phyloP scores from a whole-genome alignment of 148 eudicot species.

The Selenicereus undatus region DNA sequence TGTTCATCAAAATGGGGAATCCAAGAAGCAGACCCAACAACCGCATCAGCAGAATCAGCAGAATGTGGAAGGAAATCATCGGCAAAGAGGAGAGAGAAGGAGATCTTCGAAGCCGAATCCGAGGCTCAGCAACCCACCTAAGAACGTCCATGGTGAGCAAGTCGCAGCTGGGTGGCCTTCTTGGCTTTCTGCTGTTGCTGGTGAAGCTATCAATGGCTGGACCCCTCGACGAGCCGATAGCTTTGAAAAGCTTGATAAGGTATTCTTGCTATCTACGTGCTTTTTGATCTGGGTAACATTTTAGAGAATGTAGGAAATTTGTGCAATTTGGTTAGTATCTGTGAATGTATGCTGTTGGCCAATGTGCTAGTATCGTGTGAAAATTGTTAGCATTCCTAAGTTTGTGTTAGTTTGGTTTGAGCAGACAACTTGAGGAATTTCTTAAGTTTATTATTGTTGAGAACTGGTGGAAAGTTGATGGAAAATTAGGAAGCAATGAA shows the following conservation, averaged over 20 bases:
- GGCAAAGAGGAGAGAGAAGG: slow-evolving; percentile 42
- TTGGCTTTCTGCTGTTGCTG: slow-evolving; percentile 73
- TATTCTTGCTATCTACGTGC: slow-evolving; percentile 9
- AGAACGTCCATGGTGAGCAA: slow-evolving; percentile 65
- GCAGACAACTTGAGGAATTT: background rate
- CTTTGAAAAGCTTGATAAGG: slow-evolving; percentile 76
- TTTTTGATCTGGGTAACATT: background rate
- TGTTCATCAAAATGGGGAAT: slow-evolving; percentile 32
- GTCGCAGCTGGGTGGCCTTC: slow-evolving; percentile 85
- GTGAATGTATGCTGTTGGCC: background rate
- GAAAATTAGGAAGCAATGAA: background rate
- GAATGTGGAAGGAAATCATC: slow-evolving; percentile 31
- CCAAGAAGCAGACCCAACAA: slow-evolving; percentile 23
- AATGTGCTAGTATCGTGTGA: background rate
- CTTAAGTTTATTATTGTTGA: background rate
- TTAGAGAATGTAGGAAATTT: background rate
- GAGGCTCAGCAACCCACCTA: slow-evolving; percentile 60
- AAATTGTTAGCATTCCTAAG: background rate
- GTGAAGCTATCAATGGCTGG: slow-evolving; percentile 79
- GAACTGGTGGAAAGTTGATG: background rate
- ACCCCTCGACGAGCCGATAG: slow-evolving; percentile 75
- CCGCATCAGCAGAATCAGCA: slow-evolving; percentile 18
- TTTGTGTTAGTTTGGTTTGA: background rate
- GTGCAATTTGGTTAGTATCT: background rate
- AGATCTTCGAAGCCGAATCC: slow-evolving; percentile 52